phyloP scores from a whole-genome alignment of 176 grass and related monocot species.

The Musa troglodytarum region DNA sequence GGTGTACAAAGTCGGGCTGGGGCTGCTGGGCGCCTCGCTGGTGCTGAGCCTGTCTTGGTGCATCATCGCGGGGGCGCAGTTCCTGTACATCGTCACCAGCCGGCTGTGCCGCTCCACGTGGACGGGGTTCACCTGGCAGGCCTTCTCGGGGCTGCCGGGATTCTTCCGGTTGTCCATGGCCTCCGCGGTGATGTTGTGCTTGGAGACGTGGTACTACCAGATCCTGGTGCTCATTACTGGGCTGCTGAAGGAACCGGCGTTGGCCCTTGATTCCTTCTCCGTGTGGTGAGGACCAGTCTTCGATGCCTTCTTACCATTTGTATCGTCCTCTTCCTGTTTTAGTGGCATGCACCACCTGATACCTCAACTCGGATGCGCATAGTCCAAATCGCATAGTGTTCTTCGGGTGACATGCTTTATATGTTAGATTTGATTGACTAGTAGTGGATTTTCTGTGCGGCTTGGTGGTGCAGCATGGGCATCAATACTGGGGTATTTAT shows the following conservation, averaged over 20 bases:
- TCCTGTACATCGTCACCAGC: conserved; percentile 10
- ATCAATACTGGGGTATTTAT: conserved; percentile 57
- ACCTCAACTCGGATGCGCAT: no score
- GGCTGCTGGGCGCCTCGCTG: conserved; percentile 4
- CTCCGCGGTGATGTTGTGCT: background rate
- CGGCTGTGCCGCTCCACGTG: background rate
- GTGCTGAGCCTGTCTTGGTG: conserved; percentile 13
- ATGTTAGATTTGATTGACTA: background rate
- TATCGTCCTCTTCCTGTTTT: background rate
- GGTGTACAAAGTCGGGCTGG: conserved; percentile 14
- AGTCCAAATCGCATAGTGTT: no score
- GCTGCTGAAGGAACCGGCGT: background rate
- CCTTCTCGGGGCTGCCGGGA: background rate
- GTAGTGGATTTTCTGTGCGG: background rate
- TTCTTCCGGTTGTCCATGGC: background rate
- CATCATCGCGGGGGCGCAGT: conserved; percentile 11
- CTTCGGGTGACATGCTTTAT: no score
- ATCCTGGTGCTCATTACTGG: background rate
- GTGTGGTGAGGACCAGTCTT: conserved; percentile 20
- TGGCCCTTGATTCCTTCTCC: conserved; percentile 5
- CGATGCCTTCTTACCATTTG: background rate
- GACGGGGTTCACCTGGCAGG: conserved; percentile 1
- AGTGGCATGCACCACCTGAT: no score
- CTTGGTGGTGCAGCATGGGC: conserved; percentile 36
- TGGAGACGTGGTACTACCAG: background rate